phyloP scores from a whole-genome alignment of 2,329 filamentous ascomycete genomes.

The Penicillium hordei region DNA sequence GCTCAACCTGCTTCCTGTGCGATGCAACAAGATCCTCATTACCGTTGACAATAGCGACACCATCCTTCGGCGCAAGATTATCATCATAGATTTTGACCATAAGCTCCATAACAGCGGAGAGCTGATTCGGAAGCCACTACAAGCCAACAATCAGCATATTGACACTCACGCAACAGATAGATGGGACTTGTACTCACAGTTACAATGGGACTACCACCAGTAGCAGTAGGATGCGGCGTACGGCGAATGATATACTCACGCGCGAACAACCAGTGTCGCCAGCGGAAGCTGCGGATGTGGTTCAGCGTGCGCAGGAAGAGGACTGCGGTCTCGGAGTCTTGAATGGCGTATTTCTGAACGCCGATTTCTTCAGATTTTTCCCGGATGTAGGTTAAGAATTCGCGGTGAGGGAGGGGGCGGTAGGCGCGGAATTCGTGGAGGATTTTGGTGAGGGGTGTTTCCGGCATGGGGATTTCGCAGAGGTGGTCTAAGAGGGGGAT shows the following conservation, averaged over 20 bases:
- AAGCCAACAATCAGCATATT: neutral
- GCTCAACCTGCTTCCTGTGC: conserved; percentile 40
- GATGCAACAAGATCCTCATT: conserved; percentile 24
- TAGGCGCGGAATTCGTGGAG: conserved; percentile 86
- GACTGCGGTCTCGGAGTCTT: conserved; percentile 43
- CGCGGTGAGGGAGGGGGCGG: conserved; percentile 81
- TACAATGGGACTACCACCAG: conserved; percentile 51
- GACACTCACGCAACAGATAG: neutral
- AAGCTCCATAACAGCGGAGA: conserved; percentile 50
- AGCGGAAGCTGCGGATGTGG: conserved; percentile 51
- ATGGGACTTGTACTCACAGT: conserved; percentile 35
- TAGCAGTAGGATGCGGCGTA: conserved; percentile 49
- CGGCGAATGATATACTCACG: conserved; percentile 51
- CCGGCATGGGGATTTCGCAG: conserved; percentile 80
- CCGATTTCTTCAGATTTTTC: conserved; percentile 51
- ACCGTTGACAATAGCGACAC: conserved; percentile 12
- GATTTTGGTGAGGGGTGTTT: conserved; percentile 84
- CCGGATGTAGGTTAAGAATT: conserved; percentile 74
- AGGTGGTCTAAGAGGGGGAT: conserved; percentile 87
- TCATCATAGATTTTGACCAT: conserved; percentile 49
- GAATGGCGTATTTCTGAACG: conserved; percentile 39
- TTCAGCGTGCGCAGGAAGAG: conserved; percentile 48
- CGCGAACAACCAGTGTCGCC: conserved; percentile 52
- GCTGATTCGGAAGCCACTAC: conserved; percentile 50
- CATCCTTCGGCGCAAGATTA: conserved; percentile 37